Evolutionary conservation across 768 basidiomycete species (phyloP), one percentile per base, ranked within the genome.

Genomic region (Suillus brevipes): DNA sequence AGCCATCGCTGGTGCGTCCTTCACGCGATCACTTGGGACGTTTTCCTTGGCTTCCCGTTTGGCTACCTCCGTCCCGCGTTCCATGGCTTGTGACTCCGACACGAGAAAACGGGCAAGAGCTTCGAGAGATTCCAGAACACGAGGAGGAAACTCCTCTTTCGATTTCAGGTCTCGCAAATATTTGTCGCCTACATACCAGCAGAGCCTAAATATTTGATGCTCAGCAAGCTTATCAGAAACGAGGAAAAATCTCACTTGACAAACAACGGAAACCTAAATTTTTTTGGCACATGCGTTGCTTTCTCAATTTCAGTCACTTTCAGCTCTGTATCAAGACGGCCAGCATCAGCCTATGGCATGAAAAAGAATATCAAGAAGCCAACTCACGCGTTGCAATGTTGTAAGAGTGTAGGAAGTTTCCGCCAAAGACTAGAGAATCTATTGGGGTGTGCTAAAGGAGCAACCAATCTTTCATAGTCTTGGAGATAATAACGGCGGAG

Each of bases 371-470:
- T 25, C 38, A 59, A 42, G 38, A 58, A 40, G 25, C 18, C 25
- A 3, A 77, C 92, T 68, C 77, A 96, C 95, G 96, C 3, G 90
- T 94, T 1, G 84, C 82, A 52, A 97, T 86, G 70, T 94, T 89
- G 76, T 91, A 95, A 9, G 95, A 96, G 77, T 99, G 97, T 59
- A 99, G 76, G 75, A 98, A 99, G 77, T 99, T 99, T 45, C 97
- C 97, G 1, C 97, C 97, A 72, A 99, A 97, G 1, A 99, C 97
- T 49, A 99, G 81, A 5, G 96, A 91, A 74, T 99, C 95, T 38
- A 84, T 77, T 0, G 97, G 97, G 0, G 97, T 99, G 77, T 93
- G 89, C 91, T 97, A 70, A 40, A 65, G 49, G 50, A 28, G 13
- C 18, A 28, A 4, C 14, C 20, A 65, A n/a, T 63, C 40, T 43